Evolutionary conservation across 768 basidiomycete genomes (phyloP).

Genomic region (Paxillus ammoniavirescens): DNA sequence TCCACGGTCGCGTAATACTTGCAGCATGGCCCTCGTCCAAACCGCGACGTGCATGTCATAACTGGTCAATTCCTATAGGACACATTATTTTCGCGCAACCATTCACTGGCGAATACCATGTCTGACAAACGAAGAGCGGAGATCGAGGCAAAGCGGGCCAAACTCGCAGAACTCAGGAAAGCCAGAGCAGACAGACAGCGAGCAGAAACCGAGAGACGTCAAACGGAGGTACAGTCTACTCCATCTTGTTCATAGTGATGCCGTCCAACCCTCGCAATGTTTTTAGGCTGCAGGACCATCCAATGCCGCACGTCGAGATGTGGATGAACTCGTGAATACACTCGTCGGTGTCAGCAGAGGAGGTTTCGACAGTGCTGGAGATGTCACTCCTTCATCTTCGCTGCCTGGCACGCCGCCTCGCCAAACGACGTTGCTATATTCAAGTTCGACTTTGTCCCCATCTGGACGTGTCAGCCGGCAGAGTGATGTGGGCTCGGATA

Average conservation of each 20-base stretch:
- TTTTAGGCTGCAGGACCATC: slow-evolving; percentile 40
- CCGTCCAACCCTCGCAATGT: not conserved
- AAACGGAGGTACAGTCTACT: slow-evolving; percentile 19
- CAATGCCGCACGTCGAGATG: slow-evolving; percentile 47
- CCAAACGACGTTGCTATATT: slow-evolving; percentile 36
- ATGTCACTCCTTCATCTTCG: slow-evolving; percentile 69
- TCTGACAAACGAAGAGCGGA: slow-evolving; percentile 78
- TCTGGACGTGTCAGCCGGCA: slow-evolving; percentile 71
- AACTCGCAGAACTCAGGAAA: slow-evolving; percentile 80
- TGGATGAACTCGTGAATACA: slow-evolving; percentile 68
- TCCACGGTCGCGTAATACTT: slow-evolving; percentile 14
- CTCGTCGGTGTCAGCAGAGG: slow-evolving; percentile 48
- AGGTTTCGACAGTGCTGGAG: slow-evolving; percentile 53
- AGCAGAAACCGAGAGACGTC: slow-evolving; percentile 43
- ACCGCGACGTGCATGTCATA: not conserved
- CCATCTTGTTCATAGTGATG: slow-evolving; percentile 1
- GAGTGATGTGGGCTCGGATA: slow-evolving; percentile 60
- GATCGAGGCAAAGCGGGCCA: slow-evolving; percentile 87
- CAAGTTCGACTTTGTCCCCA: slow-evolving; percentile 35
- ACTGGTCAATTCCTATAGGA: not conserved
- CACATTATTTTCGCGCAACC: not conserved
- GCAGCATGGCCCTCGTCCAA: not conserved
- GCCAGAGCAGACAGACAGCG: slow-evolving; percentile 70
- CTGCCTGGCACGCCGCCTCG: slow-evolving; percentile 67
- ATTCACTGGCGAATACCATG: slow-evolving; percentile 27